A percentile compares a stretch with the other conserved stretches of the same genome.
Evolutionary conservation across 371 early-diverging fungal species (phyloP).

Genomic region (Mucor circinelloides): DNA sequence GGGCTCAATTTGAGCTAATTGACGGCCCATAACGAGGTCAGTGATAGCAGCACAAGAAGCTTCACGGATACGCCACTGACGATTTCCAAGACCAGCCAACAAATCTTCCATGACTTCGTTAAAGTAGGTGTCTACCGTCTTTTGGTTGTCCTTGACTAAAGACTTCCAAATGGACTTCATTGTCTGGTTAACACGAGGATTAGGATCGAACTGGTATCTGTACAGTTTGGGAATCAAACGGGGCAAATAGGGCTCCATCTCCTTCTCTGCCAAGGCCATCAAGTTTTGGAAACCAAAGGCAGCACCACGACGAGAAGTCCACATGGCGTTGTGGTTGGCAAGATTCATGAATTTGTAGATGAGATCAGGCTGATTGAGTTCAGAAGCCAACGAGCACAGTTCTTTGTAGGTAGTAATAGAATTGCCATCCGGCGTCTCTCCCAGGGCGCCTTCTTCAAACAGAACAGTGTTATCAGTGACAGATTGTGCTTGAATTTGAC

Average conservation of each 20-base stretch:
- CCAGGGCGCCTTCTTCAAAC: conserved; percentile 73
- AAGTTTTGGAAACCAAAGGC: conserved; percentile 86
- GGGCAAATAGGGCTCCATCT: conserved; percentile 77
- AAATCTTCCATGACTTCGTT: conserved; percentile 80
- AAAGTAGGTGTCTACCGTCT: conserved; percentile 80
- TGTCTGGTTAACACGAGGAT: conserved; percentile 79
- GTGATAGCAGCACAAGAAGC: conserved; percentile 77
- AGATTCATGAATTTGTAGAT: conserved; percentile 95
- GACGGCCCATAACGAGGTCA: conserved; percentile 76
- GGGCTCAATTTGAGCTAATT: conserved; percentile 69
- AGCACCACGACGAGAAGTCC: conserved; percentile 91
- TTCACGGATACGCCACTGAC: conserved; percentile 90
- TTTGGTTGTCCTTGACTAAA: conserved; percentile 75
- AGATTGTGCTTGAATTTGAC: conserved; percentile 62
- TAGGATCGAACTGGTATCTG: conserved; percentile 87
- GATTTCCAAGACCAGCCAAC: conserved; percentile 73
- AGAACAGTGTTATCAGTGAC: conserved; percentile 79
- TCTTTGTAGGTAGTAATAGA: conserved; percentile 84
- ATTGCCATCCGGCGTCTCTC: conserved; percentile 82
- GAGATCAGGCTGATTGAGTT: conserved; percentile 91
- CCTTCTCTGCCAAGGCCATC: conserved; percentile 76
- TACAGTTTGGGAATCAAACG: conserved; percentile 84
- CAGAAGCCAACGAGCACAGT: conserved; percentile 86
- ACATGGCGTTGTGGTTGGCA: conserved; percentile 88
- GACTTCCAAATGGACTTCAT: conserved; percentile 93